Percentiles rank a stretch among this genome's conserved stretches.
These are phyloP conservation scores for Chalciporus sphaerocephalus DNA, from an alignment of 768 basidiomycete genomes.

Conservation along the genomic window DNA sequence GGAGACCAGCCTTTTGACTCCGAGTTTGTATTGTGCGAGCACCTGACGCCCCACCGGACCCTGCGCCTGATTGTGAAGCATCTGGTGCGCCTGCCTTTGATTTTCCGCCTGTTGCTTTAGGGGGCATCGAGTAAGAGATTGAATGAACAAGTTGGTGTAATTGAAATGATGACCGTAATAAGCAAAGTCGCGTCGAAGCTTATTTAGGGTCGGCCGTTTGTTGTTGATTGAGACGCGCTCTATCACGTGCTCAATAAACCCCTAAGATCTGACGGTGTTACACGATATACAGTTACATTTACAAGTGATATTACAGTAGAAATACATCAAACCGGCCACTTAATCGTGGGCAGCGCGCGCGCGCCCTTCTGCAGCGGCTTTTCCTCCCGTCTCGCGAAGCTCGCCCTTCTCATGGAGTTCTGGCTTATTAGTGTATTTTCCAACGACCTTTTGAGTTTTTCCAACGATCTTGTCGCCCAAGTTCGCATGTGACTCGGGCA, in stretches of 20 bases:
- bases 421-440: slow-evolving; percentile 45
- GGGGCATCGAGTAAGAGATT: slow-evolving; percentile 40
- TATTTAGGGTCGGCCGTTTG: slow-evolving; percentile 33
- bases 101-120: slow-evolving; percentile 58
- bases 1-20: slow-evolving; percentile 83
- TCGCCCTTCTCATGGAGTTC: slow-evolving; percentile 56
- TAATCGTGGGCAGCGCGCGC: slow-evolving; percentile 43
- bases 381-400: slow-evolving; percentile 50
- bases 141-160: not conserved
- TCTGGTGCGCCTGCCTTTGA: slow-evolving; percentile 45
- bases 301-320: no score
- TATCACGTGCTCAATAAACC: slow-evolving; percentile 28
- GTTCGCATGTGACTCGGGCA: slow-evolving; percentile 37
- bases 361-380: slow-evolving; percentile 39
- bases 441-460: slow-evolving; percentile 53
- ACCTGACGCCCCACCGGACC: slow-evolving; percentile 31
- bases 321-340: not conserved
- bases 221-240: slow-evolving; percentile 31
- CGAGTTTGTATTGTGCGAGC: slow-evolving; percentile 53
- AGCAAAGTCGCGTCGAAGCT: slow-evolving; percentile 29
- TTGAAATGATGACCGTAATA: slow-evolving; percentile 29
- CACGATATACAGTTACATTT: not conserved
- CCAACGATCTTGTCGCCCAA: slow-evolving; percentile 53
- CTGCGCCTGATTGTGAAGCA: slow-evolving; percentile 11
- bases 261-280: no score